phyloP scores from a whole-genome alignment of 2,329 filamentous ascomycete genomes.

The Cladosporium sp. region DNA sequence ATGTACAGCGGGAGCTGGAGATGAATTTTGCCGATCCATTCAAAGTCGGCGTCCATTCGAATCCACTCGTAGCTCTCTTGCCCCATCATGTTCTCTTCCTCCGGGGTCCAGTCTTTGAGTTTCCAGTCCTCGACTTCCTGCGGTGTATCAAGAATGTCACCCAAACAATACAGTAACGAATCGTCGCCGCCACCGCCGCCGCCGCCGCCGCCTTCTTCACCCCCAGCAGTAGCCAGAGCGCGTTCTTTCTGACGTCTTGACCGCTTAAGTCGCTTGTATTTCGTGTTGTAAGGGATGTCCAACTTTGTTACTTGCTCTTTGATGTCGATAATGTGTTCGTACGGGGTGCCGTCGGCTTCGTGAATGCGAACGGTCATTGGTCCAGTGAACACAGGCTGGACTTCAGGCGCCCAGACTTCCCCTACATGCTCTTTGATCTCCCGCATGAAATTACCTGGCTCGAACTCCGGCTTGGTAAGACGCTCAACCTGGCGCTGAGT shows the following conservation, averaged over 20 bases:
- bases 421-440: conserved; percentile 78
- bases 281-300: conserved; percentile 97
- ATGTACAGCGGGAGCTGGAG: conserved; percentile 88
- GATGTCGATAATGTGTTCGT: conserved; percentile 96
- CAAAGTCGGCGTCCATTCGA: conserved; percentile 94
- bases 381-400: conserved; percentile 72
- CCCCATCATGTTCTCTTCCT: conserved; percentile 88
- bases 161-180: conserved; percentile 82
- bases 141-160: conserved; percentile 79
- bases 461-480: conserved; percentile 54
- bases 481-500: conserved; percentile 66
- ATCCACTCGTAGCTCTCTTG: conserved; percentile 99
- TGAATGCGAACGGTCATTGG: conserved; percentile 98
- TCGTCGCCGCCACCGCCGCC: conserved; percentile 60
- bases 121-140: conserved; percentile 82
- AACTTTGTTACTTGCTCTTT: conserved; percentile 80
- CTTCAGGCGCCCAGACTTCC: conserved; percentile 59
- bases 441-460: conserved; percentile 73
- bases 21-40: conserved; percentile 89
- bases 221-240: conserved; percentile 58
- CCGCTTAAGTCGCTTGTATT: conserved; percentile 94
- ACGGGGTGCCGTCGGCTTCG: conserved; percentile 95
- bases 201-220: conserved; percentile 49
- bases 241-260: conserved; percentile 80
- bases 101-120: conserved; percentile 81